Evolutionary conservation across 1,139 yeast species (phyloP), one percentile per base, ranked within the genome.

Genomic region (Scheffersomyces segobiensis): DNA sequence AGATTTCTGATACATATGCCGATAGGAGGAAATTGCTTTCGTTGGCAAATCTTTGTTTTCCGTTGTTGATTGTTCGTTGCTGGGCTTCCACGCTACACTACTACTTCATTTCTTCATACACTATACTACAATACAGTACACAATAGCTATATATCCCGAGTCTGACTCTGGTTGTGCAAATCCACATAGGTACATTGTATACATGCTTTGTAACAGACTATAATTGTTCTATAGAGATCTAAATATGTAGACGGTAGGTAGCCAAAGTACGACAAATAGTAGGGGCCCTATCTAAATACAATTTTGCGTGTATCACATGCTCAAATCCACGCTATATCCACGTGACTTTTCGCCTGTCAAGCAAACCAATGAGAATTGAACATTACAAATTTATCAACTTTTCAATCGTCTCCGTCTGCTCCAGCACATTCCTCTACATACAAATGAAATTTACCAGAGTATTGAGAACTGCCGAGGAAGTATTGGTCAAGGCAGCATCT

Each of bases 401-500:
- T 32, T 32, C 42, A 32, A 32, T 12, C 39, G 3, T 32, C 42
- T 10, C 42, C 17, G 7, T 32, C 51, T 24, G 49, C 22, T 20
- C 46, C 32, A 20, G 55, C 32, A 32, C 54, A 49, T 50, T 52
- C 52, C 55, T 52, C 52, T 49, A 24, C 55, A 52, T 50, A 49
- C 52, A 55, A 49, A 79, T 80, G 84, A 79, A 81, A 72, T 76
- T 75, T 68, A 73, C 83, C 52, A 72, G 78, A 66, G 79, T 73
- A 55, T 78, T 80, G 66, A 79, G 71, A 71, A 81, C 85, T 71
- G 84, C 84, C 5, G 80, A 83, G 62, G 87, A 86, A 64, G 87
- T 89, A 50, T 80, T 89, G 63, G 83, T 89, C 61, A 86, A 81
- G 69, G 79, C 92, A n/a, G 85, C 86, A 5, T 76, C 81, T 53